phyloP scores from a whole-genome alignment of 139 green algal species.

The Pycnococcus provasolii region DNA sequence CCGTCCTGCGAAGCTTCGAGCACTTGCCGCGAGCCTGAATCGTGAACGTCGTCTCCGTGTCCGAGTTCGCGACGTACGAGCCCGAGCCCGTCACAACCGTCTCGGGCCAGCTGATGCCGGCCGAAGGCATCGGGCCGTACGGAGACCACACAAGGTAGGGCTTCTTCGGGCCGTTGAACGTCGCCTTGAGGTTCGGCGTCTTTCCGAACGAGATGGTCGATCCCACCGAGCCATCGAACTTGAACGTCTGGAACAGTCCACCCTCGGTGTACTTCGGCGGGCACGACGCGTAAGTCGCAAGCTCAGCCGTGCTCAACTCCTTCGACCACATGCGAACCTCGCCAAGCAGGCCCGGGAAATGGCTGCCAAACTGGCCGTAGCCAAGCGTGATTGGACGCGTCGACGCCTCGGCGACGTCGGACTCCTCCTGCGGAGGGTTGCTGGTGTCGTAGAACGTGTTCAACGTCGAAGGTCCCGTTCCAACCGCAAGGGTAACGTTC shows the following conservation, averaged over 20 bases:
- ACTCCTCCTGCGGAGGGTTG: too few species aligned
- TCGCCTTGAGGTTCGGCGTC: not conserved
- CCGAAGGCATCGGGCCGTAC: not conserved
- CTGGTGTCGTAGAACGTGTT: too few species aligned
- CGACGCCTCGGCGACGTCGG: too few species aligned
- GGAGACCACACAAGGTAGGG: conserved; percentile 5
- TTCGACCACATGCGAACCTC: conserved; percentile 16
- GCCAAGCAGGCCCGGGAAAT: conserved; percentile 1
- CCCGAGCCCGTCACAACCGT: conserved; percentile 9
- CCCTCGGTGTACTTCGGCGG: not conserved
- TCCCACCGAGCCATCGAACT: conserved; percentile 6
- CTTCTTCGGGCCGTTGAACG: conserved; percentile 11
- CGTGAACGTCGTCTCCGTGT: conserved; percentile 4
- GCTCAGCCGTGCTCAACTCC: not conserved
- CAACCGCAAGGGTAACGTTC: too few species aligned
- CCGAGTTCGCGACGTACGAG: not conserved
- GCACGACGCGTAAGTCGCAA: not conserved
- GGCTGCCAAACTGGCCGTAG: too few species aligned
- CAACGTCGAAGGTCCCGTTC: too few species aligned
- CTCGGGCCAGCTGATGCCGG: not conserved
- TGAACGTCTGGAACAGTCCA: conserved; percentile 12
- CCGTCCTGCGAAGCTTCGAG: not conserved
- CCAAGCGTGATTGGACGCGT: too few species aligned
- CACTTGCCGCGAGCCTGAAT: conserved; percentile 18
- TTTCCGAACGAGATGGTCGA: not conserved